phyloP scores from a whole-genome alignment of 2,329 filamentous ascomycete genomes.

The Bipolaris victoriae region DNA sequence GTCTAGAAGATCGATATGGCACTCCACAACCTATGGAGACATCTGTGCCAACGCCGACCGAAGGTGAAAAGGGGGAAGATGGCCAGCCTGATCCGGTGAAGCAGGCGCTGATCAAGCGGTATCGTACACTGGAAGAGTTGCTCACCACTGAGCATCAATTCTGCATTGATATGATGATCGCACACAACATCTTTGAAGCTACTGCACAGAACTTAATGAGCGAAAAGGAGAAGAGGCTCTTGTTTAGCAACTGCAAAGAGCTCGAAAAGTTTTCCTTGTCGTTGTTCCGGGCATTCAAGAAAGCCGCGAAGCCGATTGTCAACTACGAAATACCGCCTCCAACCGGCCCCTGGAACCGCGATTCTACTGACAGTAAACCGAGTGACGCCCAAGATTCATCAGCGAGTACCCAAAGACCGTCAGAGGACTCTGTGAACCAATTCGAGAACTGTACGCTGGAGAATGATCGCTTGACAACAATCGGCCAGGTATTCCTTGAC shows the following conservation, averaged over 20 bases:
- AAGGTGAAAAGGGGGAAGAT: slow-evolving; percentile 22
- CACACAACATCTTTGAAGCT: slow-evolving; percentile 96
- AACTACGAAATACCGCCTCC: slow-evolving; percentile 51
- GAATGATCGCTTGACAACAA: slow-evolving; percentile 63
- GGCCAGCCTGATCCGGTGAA: slow-evolving; percentile 32
- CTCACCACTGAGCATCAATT: slow-evolving; percentile 92
- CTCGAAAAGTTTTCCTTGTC: slow-evolving; percentile 82
- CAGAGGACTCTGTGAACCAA: slow-evolving; percentile 35
- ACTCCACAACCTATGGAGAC: slow-evolving; percentile 23
- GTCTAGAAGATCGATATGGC: slow-evolving; percentile 28
- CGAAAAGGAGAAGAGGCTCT: slow-evolving; percentile 80
- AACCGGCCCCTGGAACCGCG: slow-evolving; percentile 32
- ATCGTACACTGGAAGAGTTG: slow-evolving; percentile 87
- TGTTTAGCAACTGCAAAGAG: slow-evolving; percentile 93
- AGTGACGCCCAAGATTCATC: slow-evolving; percentile 25
- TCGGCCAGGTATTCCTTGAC: slow-evolving; percentile 65
- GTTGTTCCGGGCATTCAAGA: slow-evolving; percentile 81
- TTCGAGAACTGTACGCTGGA: slow-evolving; percentile 47
- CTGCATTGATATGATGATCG: slow-evolving; percentile 93
- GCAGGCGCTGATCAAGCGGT: slow-evolving; percentile 70
- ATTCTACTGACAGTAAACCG: slow-evolving; percentile 28
- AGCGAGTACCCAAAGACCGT: slow-evolving; percentile 23
- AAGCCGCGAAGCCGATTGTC: slow-evolving; percentile 80
- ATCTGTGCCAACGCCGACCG: slow-evolving; percentile 14
- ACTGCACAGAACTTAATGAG: slow-evolving; percentile 83